A percentile compares a stretch with the other conserved stretches of the same genome.
These are phyloP conservation scores for Delonix regia DNA, from an alignment of 306 rosid species.

Conservation along the genomic window DNA sequence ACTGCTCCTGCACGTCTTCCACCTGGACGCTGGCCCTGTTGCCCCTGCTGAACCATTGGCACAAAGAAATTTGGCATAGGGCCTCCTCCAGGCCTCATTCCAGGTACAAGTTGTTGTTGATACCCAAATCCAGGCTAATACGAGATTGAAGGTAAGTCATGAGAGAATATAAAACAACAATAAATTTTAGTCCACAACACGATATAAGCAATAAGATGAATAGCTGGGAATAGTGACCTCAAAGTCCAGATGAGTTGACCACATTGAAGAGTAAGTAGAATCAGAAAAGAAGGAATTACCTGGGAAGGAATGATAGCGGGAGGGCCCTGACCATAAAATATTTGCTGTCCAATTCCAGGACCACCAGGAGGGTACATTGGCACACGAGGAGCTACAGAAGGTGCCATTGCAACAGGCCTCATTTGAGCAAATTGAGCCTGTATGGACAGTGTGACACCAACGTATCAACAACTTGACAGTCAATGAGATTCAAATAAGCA, in stretches of 20 bases:
- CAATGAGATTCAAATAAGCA: background rate
- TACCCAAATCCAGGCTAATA: constrained; percentile 94
- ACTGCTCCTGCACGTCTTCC: constrained; percentile 85
- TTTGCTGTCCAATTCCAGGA: constrained; percentile 94
- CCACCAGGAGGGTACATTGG: constrained; percentile 96
- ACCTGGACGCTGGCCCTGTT: constrained; percentile 93
- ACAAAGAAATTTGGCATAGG: constrained; percentile 91
- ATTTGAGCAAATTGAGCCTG: constrained; percentile 98
- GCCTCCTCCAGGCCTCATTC: constrained; percentile 96
- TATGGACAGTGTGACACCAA: constrained; percentile 23
- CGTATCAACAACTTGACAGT: constrained; percentile 14
- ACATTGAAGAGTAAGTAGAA: too few species aligned
- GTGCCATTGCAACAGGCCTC: constrained; percentile 86
- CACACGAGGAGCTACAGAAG: constrained; percentile 92
- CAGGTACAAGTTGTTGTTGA: constrained; percentile 97
- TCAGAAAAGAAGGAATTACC: too few species aligned
- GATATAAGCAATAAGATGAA: too few species aligned
- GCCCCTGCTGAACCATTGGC: constrained; percentile 99
- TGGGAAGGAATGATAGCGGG: constrained; percentile 95
- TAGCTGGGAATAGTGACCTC: too few species aligned
- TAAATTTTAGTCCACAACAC: too few species aligned
- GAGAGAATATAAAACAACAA: too few species aligned
- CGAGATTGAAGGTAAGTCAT: constrained; percentile 3
- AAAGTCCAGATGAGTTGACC: too few species aligned
- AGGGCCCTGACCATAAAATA: constrained; percentile 96